Percentiles rank a stretch among this genome's conserved stretches.
phyloP scores from a whole-genome alignment of 2,329 filamentous ascomycete species.

The Neocatenulostroma microsporum region DNA sequence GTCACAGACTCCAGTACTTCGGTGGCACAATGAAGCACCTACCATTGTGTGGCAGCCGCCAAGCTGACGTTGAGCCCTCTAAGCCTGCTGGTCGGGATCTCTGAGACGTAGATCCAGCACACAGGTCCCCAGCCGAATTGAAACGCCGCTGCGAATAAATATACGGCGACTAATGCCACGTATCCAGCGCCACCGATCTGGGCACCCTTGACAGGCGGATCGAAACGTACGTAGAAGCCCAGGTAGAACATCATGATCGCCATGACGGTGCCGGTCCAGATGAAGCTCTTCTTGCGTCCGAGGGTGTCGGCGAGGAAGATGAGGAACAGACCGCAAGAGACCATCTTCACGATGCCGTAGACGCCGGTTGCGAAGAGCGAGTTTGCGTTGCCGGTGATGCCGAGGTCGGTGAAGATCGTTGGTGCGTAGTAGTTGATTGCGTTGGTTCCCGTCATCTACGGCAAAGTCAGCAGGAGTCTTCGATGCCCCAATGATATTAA shows the following conservation, averaged over 20 bases:
- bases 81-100: constrained; percentile 61
- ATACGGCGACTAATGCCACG: constrained; percentile 62
- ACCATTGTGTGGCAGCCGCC: constrained; percentile 55
- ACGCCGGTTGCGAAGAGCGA: constrained; percentile 66
- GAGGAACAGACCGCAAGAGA: constrained; percentile 56
- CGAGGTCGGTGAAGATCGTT: constrained; percentile 51
- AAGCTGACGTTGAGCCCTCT: constrained; percentile 61
- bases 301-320: constrained; percentile 65
- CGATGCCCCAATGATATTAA: neutral
- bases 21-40: neutral
- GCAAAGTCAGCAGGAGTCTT: neutral
- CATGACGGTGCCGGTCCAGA: constrained; percentile 44
- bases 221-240: constrained; percentile 60
- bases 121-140: constrained; percentile 59
- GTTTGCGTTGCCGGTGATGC: constrained; percentile 49
- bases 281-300: constrained; percentile 53
- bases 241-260: constrained; percentile 39
- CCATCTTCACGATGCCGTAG: constrained; percentile 64
- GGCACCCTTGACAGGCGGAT: constrained; percentile 48
- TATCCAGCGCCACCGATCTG: constrained; percentile 58
- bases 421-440: constrained; percentile 24
- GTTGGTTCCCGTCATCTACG: constrained; percentile 58
- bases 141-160: constrained; percentile 63
- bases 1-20: neutral
- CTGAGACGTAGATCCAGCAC: constrained; percentile 64